phyloP scores from a whole-genome alignment of 2,329 filamentous ascomycete species.

The Aspergillus quadrilineatus region DNA sequence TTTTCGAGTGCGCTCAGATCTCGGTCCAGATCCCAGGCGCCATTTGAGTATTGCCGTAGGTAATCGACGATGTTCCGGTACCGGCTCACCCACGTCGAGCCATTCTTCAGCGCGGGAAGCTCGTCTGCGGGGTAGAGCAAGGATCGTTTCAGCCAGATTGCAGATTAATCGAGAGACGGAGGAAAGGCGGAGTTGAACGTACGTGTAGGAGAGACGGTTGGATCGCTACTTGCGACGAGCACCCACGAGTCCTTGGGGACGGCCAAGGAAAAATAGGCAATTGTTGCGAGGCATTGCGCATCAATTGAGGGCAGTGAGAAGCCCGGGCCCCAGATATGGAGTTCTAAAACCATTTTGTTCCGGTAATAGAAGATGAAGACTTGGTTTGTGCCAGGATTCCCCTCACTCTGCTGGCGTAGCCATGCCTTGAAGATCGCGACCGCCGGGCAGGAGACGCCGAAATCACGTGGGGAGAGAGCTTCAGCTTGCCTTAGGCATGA shows the following conservation, averaged over 20 bases:
- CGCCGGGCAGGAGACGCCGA: background rate
- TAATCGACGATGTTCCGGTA: conserved; percentile 56
- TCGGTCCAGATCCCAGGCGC: conserved; percentile 51
- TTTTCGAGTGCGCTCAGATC: conserved; percentile 42
- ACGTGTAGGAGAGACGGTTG: conserved; percentile 69
- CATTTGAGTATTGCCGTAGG: conserved; percentile 47
- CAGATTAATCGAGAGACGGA: conserved; percentile 13
- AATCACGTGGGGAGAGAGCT: conserved; percentile 12
- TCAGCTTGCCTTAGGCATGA: background rate
- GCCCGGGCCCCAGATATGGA: conserved; percentile 88
- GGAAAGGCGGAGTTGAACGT: conserved; percentile 37
- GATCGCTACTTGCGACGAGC: conserved; percentile 71
- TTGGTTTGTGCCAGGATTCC: conserved; percentile 3
- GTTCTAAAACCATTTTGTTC: conserved; percentile 60
- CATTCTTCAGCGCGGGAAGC: conserved; percentile 59
- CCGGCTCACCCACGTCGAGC: conserved; percentile 52
- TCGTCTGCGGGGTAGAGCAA: conserved; percentile 44
- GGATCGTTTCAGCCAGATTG: conserved; percentile 14
- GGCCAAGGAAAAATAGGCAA: conserved; percentile 70
- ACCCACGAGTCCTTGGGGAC: conserved; percentile 64
- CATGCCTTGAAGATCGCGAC: background rate
- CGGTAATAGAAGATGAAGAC: background rate
- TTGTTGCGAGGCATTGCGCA: conserved; percentile 79
- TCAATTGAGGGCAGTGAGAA: conserved; percentile 90
- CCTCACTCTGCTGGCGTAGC: background rate